Evolutionary conservation across 495 filamentous ascomycete species (phyloP).

Genomic region (Neurospora africana): DNA sequence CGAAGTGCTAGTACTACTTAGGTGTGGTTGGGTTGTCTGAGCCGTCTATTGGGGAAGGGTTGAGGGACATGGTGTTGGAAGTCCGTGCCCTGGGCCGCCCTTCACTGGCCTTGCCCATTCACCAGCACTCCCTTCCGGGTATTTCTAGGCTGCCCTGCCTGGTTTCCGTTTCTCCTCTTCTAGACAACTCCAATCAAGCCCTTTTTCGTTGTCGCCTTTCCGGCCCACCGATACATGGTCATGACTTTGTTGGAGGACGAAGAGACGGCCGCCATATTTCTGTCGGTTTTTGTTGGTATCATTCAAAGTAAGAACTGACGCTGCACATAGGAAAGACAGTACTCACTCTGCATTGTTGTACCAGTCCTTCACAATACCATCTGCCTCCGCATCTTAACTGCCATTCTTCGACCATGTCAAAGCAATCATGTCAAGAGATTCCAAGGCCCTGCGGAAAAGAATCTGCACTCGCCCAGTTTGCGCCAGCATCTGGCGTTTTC

Average conservation of each 20-base stretch:
- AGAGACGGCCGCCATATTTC: not conserved
- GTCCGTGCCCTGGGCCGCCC: too few species aligned
- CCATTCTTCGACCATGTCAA: not conserved
- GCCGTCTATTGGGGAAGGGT: not conserved
- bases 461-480: not conserved
- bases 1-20: not conserved
- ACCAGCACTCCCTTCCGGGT: too few species aligned
- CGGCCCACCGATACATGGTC: too few species aligned
- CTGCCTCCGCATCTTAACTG: slow-evolving; percentile 1
- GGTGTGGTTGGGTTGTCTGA: not conserved
- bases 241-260: not conserved
- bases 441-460: not conserved
- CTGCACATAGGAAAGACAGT: not conserved
- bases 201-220: too few species aligned
- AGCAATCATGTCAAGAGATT: not conserved
- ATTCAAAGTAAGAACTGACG: not conserved
- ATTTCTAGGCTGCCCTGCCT: too few species aligned
- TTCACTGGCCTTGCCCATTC: too few species aligned
- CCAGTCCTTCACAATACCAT: not conserved
- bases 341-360: not conserved
- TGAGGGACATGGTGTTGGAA: not conserved
- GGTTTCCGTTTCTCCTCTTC: too few species aligned
- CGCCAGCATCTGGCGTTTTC: not conserved
- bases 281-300: not conserved
- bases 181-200: too few species aligned